phyloP scores from a whole-genome alignment of 1,139 yeast genomes.

The Taphrina communis region DNA sequence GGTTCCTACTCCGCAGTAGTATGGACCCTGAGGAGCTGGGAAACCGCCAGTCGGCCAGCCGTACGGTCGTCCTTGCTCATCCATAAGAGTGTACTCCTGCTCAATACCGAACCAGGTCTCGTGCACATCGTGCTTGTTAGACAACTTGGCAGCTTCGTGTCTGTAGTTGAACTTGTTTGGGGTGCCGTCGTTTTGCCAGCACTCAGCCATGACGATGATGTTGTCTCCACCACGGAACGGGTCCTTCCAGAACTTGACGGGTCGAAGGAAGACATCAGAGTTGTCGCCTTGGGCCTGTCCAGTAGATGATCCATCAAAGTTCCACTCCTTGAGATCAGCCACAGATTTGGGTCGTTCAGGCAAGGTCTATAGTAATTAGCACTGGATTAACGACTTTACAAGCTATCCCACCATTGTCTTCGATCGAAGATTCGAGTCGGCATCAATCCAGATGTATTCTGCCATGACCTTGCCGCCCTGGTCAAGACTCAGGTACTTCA shows the following conservation, averaged over 20 bases:
- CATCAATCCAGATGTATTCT: slow-evolving; percentile 97
- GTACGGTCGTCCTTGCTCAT: slow-evolving; percentile 84
- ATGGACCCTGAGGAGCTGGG: slow-evolving; percentile 99
- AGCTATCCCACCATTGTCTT: slow-evolving; percentile 64
- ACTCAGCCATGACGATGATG: slow-evolving; percentile 90
- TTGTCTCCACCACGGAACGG: slow-evolving; percentile 98
- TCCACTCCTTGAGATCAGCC: slow-evolving; percentile 97
- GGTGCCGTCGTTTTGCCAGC: slow-evolving; percentile 98
- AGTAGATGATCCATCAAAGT: slow-evolving; percentile 98
- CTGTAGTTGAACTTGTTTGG: slow-evolving; percentile 98
- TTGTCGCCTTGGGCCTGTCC: slow-evolving; percentile 98
- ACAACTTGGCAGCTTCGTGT: slow-evolving; percentile 94
- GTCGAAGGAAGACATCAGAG: slow-evolving; percentile 92
- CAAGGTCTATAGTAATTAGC: slow-evolving; percentile 59
- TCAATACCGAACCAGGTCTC: slow-evolving; percentile 97
- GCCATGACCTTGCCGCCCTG: slow-evolving; percentile 89
- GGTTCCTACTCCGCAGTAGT: slow-evolving; percentile 99
- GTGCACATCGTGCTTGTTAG: slow-evolving; percentile 87
- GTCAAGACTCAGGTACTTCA: slow-evolving; percentile 77
- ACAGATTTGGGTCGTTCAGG: slow-evolving; percentile 68
- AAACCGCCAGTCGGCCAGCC: slow-evolving; percentile 99
- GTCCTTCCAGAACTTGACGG: slow-evolving; percentile 90
- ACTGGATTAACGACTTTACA: slow-evolving; percentile 7
- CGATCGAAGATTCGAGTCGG: slow-evolving; percentile 89
- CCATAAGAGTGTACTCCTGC: slow-evolving; percentile 97